Conservation (phyloP, 305 asterid species). For the Fraxinus latifolia region DNA sequence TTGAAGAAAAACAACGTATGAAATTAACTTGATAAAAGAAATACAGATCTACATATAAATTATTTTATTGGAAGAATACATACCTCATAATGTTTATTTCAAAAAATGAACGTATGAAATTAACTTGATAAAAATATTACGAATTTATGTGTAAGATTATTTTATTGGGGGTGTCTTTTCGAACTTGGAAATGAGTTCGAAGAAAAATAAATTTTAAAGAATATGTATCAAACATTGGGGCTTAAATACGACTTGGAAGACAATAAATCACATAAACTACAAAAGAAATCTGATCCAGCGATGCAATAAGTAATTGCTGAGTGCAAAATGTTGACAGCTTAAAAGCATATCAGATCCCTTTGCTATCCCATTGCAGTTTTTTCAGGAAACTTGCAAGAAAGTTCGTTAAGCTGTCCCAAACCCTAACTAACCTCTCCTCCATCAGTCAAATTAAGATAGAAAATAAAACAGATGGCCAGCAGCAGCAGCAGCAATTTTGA, state of each 20-base stretch:
- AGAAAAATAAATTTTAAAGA: neutral
- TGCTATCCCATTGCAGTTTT: neutral
- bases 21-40: neutral
- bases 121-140: neutral
- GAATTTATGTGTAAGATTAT: neutral
- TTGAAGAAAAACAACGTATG: neutral
- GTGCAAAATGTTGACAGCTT: conserved; percentile 35
- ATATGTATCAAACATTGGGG: neutral
- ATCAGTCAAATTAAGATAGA: neutral
- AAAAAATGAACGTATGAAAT: neutral
- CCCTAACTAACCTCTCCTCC: neutral
- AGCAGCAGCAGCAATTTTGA: conserved; percentile 34
- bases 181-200: neutral
- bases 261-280: conserved; percentile 27
- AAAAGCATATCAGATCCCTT: conserved; percentile 33
- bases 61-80: neutral
- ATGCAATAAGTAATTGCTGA: conserved; percentile 37
- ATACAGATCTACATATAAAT: neutral
- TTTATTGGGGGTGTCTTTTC: neutral
- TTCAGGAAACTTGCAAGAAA: conserved; percentile 16
- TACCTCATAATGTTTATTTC: neutral
- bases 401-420: neutral
- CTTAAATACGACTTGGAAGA: neutral
- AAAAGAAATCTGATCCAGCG: conserved; percentile 42
- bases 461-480: conserved; percentile 21